phyloP scores from a whole-genome alignment of 176 grass and related monocot genomes.

The Triticum monococcum region DNA sequence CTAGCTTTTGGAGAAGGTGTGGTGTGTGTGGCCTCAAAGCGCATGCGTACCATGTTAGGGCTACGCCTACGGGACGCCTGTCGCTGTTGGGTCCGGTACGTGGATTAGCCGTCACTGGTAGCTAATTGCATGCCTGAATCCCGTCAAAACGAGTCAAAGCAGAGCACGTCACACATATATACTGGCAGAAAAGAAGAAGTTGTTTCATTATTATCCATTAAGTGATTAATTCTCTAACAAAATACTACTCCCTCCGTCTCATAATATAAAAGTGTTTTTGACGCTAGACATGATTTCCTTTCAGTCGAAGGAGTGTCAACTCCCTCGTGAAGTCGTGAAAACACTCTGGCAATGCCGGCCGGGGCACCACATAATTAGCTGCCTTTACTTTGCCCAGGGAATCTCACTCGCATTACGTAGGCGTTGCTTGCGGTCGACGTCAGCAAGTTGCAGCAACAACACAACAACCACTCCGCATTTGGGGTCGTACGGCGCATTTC shows the following conservation, averaged over 20 bases:
- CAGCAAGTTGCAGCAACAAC: background rate
- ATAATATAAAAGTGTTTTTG: no score
- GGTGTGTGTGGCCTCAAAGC: conserved; percentile 25
- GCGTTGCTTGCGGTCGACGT: background rate
- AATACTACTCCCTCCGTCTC: no score
- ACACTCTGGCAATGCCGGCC: background rate
- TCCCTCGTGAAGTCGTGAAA: background rate
- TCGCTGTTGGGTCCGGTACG: background rate
- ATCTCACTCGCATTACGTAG: background rate
- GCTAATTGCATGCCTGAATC: background rate
- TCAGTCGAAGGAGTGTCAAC: background rate
- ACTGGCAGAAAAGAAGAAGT: no score
- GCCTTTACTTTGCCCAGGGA: background rate
- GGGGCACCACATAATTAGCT: background rate
- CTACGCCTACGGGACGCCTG: background rate
- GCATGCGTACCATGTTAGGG: conserved; percentile 42
- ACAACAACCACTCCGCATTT: background rate
- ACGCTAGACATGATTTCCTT: no score
- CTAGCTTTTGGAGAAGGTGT: background rate
- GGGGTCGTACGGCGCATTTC: conserved; percentile 23
- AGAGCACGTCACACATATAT: no score
- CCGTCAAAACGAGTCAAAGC: background rate
- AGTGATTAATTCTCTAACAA: no score
- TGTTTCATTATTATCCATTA: no score
- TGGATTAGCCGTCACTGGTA: background rate